A percentile compares a stretch with the other conserved stretches of the same genome.
Conservation (phyloP, 2,329 filamentous ascomycete species). For the Alternaria arborescens region DNA sequence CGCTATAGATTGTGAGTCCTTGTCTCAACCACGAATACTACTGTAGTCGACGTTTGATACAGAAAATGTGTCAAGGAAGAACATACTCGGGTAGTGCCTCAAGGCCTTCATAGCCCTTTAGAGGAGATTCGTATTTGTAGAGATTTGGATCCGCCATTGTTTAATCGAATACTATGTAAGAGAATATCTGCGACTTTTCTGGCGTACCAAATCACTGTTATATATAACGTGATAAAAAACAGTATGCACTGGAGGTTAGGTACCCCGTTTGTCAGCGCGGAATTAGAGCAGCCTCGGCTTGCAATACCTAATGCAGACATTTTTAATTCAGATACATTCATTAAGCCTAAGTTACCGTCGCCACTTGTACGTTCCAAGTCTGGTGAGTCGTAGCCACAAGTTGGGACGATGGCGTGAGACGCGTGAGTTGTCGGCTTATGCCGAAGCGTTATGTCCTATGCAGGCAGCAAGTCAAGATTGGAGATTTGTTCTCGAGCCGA, state of each 20-base stretch:
- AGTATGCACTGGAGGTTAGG: not conserved
- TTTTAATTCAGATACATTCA: not conserved
- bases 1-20: slow-evolving; percentile 49
- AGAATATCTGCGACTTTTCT: not conserved
- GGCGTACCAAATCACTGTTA: not conserved
- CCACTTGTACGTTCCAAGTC: not conserved
- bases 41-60: not conserved
- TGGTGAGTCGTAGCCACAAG: not conserved
- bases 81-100: slow-evolving; percentile 61
- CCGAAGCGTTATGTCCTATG: not conserved
- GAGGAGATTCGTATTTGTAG: slow-evolving; percentile 64
- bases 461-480: not conserved
- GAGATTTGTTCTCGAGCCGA: not conserved
- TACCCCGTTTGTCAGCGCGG: slow-evolving; percentile 42
- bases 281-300: slow-evolving; percentile 26
- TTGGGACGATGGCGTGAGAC: not conserved
- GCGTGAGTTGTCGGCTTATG: not conserved
- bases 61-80: not conserved
- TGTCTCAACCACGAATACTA: not conserved
- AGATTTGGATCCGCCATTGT: slow-evolving; percentile 54
- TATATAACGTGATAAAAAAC: not conserved
- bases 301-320: not conserved
- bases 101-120: slow-evolving; percentile 66
- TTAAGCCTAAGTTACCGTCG: not conserved
- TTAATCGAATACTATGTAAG: not conserved